A percentile compares a stretch with the other conserved stretches of the same genome.
Conservation (phyloP, 345 rosid genomes). For the Bruguiera sexangula region DNA sequence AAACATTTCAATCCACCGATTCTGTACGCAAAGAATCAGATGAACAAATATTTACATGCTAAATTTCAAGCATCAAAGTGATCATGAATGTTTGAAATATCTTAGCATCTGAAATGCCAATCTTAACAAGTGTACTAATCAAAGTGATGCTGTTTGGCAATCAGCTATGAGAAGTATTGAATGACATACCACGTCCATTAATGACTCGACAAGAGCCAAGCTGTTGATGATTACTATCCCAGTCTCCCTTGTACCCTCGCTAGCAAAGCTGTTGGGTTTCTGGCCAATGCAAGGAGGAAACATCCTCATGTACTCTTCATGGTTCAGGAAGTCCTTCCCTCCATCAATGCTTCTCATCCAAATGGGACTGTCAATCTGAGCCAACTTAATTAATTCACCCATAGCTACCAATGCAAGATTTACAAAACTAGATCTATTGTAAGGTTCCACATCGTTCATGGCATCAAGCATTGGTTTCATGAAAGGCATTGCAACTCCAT, state of each 20-base stretch:
- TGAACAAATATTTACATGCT: constrained; percentile 1
- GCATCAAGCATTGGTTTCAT: constrained; percentile 13
- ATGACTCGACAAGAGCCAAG: constrained; percentile 50
- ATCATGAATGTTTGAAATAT: neutral
- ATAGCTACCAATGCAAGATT: constrained; percentile 56
- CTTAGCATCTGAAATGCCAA: neutral
- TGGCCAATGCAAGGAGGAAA: constrained; percentile 34
- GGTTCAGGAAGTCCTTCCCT: constrained; percentile 44
- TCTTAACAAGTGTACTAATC: neutral
- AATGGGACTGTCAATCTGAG: constrained; percentile 38
- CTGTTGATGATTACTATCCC: constrained; percentile 48
- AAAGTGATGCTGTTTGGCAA: neutral
- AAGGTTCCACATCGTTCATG: constrained; percentile 18
- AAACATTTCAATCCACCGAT: constrained; percentile 64
- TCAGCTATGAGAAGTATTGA: neutral
- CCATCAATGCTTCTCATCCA: constrained; percentile 52
- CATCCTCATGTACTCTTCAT: constrained; percentile 47
- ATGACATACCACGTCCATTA: constrained; percentile 69
- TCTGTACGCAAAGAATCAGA: constrained; percentile 32
- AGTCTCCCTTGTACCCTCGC: constrained; percentile 59
- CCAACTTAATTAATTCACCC: constrained; percentile 60
- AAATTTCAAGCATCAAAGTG: neutral
- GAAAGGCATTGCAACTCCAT: constrained; percentile 21
- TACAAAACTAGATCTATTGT: constrained; percentile 38
- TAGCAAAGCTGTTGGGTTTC: constrained; percentile 32